Base-by-base conservation (phyloP, 169 alveolate genomes). In the Plasmodium billcollinsi region DNA sequence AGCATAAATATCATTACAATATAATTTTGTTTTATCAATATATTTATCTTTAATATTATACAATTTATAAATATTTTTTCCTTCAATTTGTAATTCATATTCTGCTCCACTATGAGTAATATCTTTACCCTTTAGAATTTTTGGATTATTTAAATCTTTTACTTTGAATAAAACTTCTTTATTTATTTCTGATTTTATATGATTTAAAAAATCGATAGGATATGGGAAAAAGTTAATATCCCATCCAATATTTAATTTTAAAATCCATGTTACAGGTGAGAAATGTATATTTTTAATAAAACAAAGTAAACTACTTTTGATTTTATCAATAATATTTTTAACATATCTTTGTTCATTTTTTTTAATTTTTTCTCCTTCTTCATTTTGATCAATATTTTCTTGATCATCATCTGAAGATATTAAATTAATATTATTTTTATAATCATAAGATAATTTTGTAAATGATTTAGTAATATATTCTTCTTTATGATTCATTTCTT, bases 1-100 rank as follows among this genome's bases (percentile, higher is more conserved):
- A 4, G 99, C 96, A 39, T 95, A 96, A 7, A 98, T 97, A 88
- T 98, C 99, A 95, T 99, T 99, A 3, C 99, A 94, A 71, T 96
- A 94, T 29, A 98, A 92, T 88, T 95, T 96, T 89, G 97, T 96
- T 59, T 96, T 94, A 88, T 97, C 98, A 43, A 98, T 90, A 66
- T 93, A 92, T 72, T 95, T 96, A 65, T 90, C 93, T 72, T 65
- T 85, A n/a, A 95, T 73, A 70, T 83, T 85, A 18, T 73, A 91
- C 26, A 97, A 75, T 49, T 95, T 95, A 73, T 95, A 95, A 86
- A 97, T 93, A 85, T 98, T 97, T n/a, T 94, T 93, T 15, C 97
- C 97, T 75, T 94, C 96, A 67, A 96, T 94, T 74, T 88, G 96
- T 20, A 95, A 73, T 73, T 95, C 96, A 73, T 73, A 93, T 50